Percentiles rank a stretch among this genome's conserved stretches.
Conservation (phyloP, 129 eudicot genomes). For the Lactuca sativa region DNA sequence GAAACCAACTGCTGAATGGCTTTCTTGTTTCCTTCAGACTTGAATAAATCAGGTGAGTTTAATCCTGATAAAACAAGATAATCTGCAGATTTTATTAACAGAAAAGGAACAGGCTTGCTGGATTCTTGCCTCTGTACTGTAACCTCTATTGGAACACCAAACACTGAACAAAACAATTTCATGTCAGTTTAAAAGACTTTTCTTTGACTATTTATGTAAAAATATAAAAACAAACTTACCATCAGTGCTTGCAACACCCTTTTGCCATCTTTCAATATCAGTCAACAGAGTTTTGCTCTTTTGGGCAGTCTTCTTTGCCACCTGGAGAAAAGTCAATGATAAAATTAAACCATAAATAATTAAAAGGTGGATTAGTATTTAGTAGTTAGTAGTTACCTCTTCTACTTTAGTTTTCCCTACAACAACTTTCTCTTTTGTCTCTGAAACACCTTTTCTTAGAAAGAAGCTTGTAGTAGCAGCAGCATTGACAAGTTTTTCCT, state of each 20-base stretch:
- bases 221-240: conserved; percentile 46
- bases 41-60: conserved; percentile 73
- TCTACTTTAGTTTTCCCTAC: conserved; percentile 92
- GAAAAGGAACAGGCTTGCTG: conserved; percentile 60
- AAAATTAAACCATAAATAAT: conserved; percentile 4
- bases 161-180: conserved; percentile 48
- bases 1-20: conserved; percentile 82
- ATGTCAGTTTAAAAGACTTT: conserved; percentile 15
- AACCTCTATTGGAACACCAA: conserved; percentile 81
- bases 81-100: conserved; percentile 82
- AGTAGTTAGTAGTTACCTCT: conserved; percentile 61
- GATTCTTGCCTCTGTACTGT: conserved; percentile 88
- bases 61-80: conserved; percentile 88
- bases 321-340: conserved; percentile 45
- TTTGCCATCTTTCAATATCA: conserved; percentile 95
- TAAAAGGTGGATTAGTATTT: not conserved
- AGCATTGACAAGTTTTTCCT: conserved; percentile 80
- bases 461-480: conserved; percentile 91
- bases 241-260: conserved; percentile 98
- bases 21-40: conserved; percentile 81
- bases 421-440: conserved; percentile 86
- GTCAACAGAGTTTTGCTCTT: conserved; percentile 84
- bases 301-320: conserved; percentile 91
- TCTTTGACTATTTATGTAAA: not conserved
- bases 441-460: conserved; percentile 81